Base-by-base conservation (phyloP, 306 rosid genomes). In the Glycine tomentella region DNA sequence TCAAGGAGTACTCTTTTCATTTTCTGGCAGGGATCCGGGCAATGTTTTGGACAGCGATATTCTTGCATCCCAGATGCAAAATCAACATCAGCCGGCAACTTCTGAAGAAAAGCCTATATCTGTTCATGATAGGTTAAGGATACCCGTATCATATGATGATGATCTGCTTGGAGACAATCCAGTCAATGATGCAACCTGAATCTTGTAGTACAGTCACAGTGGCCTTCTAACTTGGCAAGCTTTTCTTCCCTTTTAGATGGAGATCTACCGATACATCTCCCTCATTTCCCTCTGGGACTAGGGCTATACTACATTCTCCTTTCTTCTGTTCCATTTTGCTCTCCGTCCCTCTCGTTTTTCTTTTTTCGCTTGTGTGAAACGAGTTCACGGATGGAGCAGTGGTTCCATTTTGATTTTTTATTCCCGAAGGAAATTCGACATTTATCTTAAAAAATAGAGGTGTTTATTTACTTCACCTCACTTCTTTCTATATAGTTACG, bases 81-180 rank as follows among this genome's bases (percentile, higher is more conserved):
- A 84, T 87, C 84, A 59, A 84, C 82, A 72, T 5, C 78, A 83
- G 65, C 88, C 56, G 49, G 74, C 89, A 45, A 88, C 87, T 53
- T 73, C 86, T 31, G 71, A 69, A 74, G 89, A 65, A 53, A 91
- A 87, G 36, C 87, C 82, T 16, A 53, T 57, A 0, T 75, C 93
- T 68, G 86, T 94, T 56, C 90, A 69, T 86, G 94, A 92, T 14
- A 91, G 97, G 77, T 78, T 94, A 80, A 88, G 98, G 88, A 42
- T 82, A 49, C 96, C 94, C 31, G 92, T 91, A 75, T 90, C 97
- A 10, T 92, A 94, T 76, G 98, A 90, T 49, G 97, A 94, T 72
- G 92, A 86, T 38, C 85, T 94, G 57, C 93, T 94, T 20, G 87
- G 84, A 71, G 86, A 72, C 71, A 84, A 7, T 58, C 70, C 68